phyloP scores from a whole-genome alignment of 371 early-diverging fungal species.

The Syncephalis fuscata region DNA sequence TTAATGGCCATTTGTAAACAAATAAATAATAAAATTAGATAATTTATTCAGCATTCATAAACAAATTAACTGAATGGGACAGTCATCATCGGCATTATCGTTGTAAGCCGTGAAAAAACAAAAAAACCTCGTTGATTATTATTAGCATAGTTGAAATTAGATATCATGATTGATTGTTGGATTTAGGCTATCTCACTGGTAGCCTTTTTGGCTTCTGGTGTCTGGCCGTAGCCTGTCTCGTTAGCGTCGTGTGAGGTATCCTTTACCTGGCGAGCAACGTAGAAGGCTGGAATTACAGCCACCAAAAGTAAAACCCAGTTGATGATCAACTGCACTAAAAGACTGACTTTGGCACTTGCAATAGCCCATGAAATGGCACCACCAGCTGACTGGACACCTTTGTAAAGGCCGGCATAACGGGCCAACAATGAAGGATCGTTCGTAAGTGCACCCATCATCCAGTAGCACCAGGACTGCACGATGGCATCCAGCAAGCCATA shows the following conservation, averaged over 20 bases:
- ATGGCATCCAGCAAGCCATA: conserved; percentile 52
- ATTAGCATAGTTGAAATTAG: too few relatives aligned
- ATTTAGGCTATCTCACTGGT: too few relatives aligned
- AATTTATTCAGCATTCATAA: too few relatives aligned
- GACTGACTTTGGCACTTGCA: conserved; percentile 12
- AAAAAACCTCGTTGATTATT: too few relatives aligned
- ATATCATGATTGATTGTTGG: too few relatives aligned
- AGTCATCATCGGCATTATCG: too few relatives aligned
- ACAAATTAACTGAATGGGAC: too few relatives aligned
- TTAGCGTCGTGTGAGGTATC: conserved; percentile 10
- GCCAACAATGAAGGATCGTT: conserved; percentile 47
- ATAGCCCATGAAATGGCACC: conserved; percentile 19
- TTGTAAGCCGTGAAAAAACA: too few relatives aligned
- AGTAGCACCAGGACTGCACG: conserved; percentile 36
- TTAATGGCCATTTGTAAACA: too few relatives aligned
- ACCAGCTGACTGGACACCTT: conserved; percentile 21
- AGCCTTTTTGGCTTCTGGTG: not conserved
- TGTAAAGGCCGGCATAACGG: conserved; percentile 42
- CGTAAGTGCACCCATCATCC: conserved; percentile 61
- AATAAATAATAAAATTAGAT: too few relatives aligned
- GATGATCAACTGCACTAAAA: conserved; percentile 16
- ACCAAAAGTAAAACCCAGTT: conserved; percentile 18
- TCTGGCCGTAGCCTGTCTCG: not conserved
- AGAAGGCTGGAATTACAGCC: conserved; percentile 16
- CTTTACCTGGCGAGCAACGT: conserved; percentile 12